Base-by-base conservation (phyloP, 768 basidiomycete species). In the Tylopilus sp. region DNA sequence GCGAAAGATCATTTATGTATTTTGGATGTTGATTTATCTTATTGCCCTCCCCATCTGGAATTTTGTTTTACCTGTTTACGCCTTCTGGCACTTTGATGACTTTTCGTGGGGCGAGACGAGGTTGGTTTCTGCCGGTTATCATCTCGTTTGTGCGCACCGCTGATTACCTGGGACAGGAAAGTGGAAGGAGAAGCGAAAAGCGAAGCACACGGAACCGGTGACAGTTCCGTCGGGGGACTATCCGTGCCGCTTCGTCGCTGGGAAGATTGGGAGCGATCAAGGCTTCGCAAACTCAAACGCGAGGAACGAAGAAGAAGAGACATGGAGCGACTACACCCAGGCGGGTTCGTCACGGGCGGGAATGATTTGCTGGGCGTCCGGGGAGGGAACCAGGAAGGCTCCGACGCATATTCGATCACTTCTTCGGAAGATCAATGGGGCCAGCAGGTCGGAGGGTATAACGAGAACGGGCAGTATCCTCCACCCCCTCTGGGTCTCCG, bases 101-200 rank as follows among this genome's bases (percentile, higher is more conserved):
- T 98, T 99, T 73, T 94, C 92, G 26, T 99, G 97, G 97, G 97
- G 97, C 63, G 93, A 98, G 73, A 99, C 97, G 19, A 85, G 95
- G 92, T 92, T 63, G 50, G 84, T 72, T 31, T 6, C 38, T 44
- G 40, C 54, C 8, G 22, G 21, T 40, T 13, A 6, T 16, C 22
- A 3, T 1, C 12, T 45, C 53, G 16, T 42, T 19, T 25, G 40
- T 28, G 25, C 28, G 14, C 28, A 29, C 17, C 37, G 25, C 57
- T 68, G 45, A 68, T 50, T 40, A 53, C 28, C 22, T 26, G 25
- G 25, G 38, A 50, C 70, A 97, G 96, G 70, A 94, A 94, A 75
- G 96, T 99, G 4, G 92, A 88, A 69, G 97, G 97, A 19, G 97
- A 98, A 72, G 77, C 68, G 11, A 91, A 91, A 63, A 84, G 76